phyloP scores from a whole-genome alignment of 768 basidiomycete species.

The Astraeus odoratus region DNA sequence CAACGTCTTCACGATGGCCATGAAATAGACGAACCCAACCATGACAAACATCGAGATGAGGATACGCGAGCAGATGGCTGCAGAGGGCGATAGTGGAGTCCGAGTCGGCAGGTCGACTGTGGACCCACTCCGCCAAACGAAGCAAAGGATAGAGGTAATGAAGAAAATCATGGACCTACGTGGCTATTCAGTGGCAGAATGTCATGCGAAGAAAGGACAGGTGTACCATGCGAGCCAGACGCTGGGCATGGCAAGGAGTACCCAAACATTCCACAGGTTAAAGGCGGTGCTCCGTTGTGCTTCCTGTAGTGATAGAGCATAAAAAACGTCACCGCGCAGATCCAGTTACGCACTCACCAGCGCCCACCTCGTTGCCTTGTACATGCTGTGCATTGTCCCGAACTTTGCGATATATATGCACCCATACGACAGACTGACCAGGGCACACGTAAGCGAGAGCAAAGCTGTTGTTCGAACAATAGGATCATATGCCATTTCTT shows the following conservation, averaged over 20 bases:
- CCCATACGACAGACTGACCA: slow-evolving; percentile 68
- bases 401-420: slow-evolving; percentile 71
- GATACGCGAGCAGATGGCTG: slow-evolving; percentile 47
- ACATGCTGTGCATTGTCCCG: slow-evolving; percentile 65
- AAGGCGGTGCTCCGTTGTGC: slow-evolving; percentile 43
- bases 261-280: slow-evolving; percentile 63
- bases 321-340: background rate
- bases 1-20: slow-evolving; percentile 55
- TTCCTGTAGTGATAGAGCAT: slow-evolving; percentile 36
- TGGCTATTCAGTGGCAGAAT: background rate
- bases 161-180: slow-evolving; percentile 68
- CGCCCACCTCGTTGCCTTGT: slow-evolving; percentile 66
- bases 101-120: slow-evolving; percentile 31
- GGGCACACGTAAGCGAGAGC: slow-evolving; percentile 57
- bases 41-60: slow-evolving; percentile 46
- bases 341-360: slow-evolving; percentile 34
- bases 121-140: slow-evolving; percentile 59
- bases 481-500: slow-evolving; percentile 47
- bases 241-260: slow-evolving; percentile 58
- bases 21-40: slow-evolving; percentile 56
- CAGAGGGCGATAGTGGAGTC: slow-evolving; percentile 29
- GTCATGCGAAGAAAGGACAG: background rate
- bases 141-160: slow-evolving; percentile 54
- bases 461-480: slow-evolving; percentile 56
- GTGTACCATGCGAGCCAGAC: slow-evolving; percentile 65